Base-by-base conservation (phyloP, 2,329 filamentous ascomycete genomes). In the Microdochium trichocladiopsis region DNA sequence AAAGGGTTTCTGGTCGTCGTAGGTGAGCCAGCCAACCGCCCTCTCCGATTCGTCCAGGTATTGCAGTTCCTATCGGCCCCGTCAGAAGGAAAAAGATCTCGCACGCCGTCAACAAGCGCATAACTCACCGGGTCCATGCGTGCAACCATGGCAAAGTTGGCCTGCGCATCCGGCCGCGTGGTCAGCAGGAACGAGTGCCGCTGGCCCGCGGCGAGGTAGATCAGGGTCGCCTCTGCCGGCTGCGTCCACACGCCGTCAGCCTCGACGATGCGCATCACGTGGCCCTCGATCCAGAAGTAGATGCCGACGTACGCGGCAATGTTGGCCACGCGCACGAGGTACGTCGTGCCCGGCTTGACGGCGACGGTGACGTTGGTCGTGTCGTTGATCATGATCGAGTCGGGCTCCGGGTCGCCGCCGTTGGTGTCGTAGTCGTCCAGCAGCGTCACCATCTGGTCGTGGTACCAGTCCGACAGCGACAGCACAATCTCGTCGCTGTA, bases 191-290 rank as follows among this genome's bases (percentile, higher is more conserved):
- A 78, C 62, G 79, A 80, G 60, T 74, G 81, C 48, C 87, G 79
- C 66, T 91, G 88, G 0, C 84, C 87, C 11, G 83, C 78, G 12
- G 81, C 72, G 9, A 91, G 60, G 58, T 89, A 89, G 12, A 90
- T 74, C 72, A 79, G 79, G 24, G 79, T 72, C 1, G 84, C 66
- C 51, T 73, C 69, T 3, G 64, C 57, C 12, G 68, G 66, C 25
- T 75, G 68, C 3, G 66, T 70, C 51, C 72, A 75, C 12, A 75
- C 65, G 1, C 72, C 74, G 54, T 76, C 73, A 3, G 76, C 65
- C 54, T 76, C 73, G 21, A 76, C 69, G 51, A 75, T 70, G 18
- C 60, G 64, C 59, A 76, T 70, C 4, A 61, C 67, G 49, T 63
- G 61, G 2, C 56, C 59, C 43, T 63, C 61, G 21, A 63, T 58